A percentile compares a stretch with the other conserved stretches of the same genome.
Conservation (phyloP, 306 rosid genomes). For the Prunus mira region DNA sequence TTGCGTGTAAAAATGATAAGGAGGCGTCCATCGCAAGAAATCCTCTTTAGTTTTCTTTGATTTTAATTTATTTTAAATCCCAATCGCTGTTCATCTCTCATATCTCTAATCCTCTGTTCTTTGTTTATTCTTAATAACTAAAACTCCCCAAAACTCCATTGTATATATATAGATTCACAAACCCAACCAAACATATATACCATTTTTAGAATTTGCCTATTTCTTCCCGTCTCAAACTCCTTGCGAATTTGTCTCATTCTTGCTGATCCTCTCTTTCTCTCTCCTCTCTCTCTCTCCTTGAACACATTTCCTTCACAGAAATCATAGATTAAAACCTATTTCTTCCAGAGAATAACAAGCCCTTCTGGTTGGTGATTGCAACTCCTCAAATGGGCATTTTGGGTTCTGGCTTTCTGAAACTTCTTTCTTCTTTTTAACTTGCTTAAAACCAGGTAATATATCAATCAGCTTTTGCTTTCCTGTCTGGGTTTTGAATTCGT, state of each 20-base stretch:
- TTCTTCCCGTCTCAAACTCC: constrained; percentile 41
- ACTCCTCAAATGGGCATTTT: constrained; percentile 3
- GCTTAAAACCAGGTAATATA: background rate
- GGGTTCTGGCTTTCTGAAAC: background rate
- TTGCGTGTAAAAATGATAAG: constrained; percentile 37
- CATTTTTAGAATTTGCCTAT: constrained; percentile 11
- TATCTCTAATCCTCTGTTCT: background rate
- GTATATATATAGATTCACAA: background rate
- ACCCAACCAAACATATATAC: background rate
- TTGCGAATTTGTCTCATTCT: constrained; percentile 32
- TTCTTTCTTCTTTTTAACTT: background rate
- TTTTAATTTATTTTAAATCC: background rate
- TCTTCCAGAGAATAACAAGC: constrained; percentile 33
- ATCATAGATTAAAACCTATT: constrained; percentile 31
- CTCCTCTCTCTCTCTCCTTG: background rate
- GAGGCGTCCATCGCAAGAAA: constrained; percentile 58
- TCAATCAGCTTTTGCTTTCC: background rate
- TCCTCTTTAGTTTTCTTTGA: constrained; percentile 5
- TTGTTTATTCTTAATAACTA: background rate
- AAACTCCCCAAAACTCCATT: constrained; percentile 20
- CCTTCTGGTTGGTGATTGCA: background rate
- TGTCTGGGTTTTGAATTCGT: background rate
- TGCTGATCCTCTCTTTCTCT: constrained; percentile 9
- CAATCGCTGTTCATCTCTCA: background rate
- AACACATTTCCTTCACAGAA: constrained; percentile 28